A percentile compares a stretch with the other conserved stretches of the same genome.
Evolutionary conservation across 345 rosid genomes (phyloP).

Genomic region (Euphorbia pulcherrima): DNA sequence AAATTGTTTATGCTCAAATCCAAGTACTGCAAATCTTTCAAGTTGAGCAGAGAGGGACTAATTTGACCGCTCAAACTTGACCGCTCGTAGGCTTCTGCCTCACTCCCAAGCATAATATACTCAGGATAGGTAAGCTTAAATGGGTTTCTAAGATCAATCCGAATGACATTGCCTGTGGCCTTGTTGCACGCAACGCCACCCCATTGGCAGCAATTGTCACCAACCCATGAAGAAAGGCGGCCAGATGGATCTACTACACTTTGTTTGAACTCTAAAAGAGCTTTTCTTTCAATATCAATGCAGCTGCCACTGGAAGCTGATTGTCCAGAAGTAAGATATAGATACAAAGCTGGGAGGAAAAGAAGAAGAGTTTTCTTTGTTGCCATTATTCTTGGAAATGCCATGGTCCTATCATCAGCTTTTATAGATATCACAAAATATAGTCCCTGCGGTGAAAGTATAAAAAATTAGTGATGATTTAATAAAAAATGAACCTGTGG

Average conservation of each 20-base stretch:
- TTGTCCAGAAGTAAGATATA: not conserved
- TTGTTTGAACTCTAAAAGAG: constrained; percentile 24
- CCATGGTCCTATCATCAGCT: no score
- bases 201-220: constrained; percentile 31
- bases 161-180: constrained; percentile 15
- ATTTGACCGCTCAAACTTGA: constrained; percentile 19
- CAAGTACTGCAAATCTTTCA: constrained; percentile 20
- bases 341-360: not conserved
- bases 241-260: constrained; percentile 17
- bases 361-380: not conserved
- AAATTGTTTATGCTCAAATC: constrained; percentile 30
- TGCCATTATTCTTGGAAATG: no score
- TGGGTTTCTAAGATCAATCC: constrained; percentile 16
- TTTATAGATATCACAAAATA: no score
- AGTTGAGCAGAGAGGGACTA: constrained; percentile 23
- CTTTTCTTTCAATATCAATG: constrained; percentile 22
- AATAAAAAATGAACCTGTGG: no score
- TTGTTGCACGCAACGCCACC: constrained; percentile 20
- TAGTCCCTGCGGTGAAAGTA: no score
- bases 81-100: not conserved
- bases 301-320: not conserved
- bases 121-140: not conserved
- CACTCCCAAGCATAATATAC: constrained; percentile 1
- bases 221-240: constrained; percentile 30
- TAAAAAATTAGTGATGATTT: no score